These are phyloP conservation scores for Candida maltosa DNA, from an alignment of 805 yeast genomes.

Conservation along the genomic window DNA sequence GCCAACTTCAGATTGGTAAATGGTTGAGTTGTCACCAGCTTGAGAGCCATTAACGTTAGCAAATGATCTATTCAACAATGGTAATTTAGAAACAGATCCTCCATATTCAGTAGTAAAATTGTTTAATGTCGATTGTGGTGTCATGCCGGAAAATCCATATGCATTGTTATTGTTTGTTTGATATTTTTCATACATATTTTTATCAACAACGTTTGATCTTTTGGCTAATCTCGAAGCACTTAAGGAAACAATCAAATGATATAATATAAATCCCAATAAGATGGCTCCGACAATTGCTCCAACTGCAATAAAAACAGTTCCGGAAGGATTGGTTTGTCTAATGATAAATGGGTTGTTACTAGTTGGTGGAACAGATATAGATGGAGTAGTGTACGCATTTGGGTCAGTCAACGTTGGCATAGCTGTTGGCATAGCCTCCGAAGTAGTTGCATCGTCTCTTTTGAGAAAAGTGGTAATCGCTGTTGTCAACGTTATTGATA, in stretches of 20 bases:
- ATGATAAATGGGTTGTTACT: constrained; percentile 63
- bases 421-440: constrained; percentile 1
- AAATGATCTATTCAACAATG: constrained; percentile 18
- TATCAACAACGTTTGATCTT: constrained; percentile 33
- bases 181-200: constrained; percentile 28
- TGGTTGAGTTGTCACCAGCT: constrained; percentile 31
- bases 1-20: constrained; percentile 28
- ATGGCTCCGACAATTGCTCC: constrained; percentile 67
- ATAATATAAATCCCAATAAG: constrained; percentile 46
- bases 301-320: constrained; percentile 81
- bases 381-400: constrained; percentile 41
- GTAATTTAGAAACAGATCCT: constrained; percentile 29
- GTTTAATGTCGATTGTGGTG: constrained; percentile 17
- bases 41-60: constrained; percentile 11
- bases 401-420: constrained; percentile 10
- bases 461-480: constrained; percentile 2
- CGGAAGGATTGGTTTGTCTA: constrained; percentile 53
- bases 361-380: constrained; percentile 56
- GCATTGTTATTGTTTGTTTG: constrained; percentile 26
- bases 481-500: constrained; percentile 3
- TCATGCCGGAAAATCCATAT: constrained; percentile 19
- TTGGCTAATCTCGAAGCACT: constrained; percentile 52
- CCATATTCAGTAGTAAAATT: constrained; percentile 14
- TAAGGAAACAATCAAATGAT: constrained; percentile 49
- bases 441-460: constrained; percentile 8